phyloP scores from a whole-genome alignment of 768 basidiomycete species.

The Mycena haematopus region DNA sequence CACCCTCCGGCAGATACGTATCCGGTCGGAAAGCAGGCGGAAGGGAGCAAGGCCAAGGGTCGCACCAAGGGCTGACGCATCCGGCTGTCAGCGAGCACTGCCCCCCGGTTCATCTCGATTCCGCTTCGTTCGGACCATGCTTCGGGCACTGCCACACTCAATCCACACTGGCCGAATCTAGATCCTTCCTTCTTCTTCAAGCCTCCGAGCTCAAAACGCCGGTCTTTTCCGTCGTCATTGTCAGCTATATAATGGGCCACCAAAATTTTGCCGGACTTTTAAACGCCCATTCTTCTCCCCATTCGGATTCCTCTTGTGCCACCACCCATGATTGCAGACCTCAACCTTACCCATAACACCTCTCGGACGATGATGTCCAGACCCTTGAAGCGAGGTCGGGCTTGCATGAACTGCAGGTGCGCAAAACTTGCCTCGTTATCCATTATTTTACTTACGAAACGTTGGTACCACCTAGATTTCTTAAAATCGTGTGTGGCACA shows the following conservation, averaged over 20 bases:
- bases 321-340: constrained; percentile 47
- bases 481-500: constrained; percentile 53
- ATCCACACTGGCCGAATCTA: too few relatives aligned
- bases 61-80: neutral
- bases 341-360: constrained; percentile 36
- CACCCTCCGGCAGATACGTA: too few relatives aligned
- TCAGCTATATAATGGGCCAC: constrained; percentile 7
- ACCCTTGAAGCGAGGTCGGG: constrained; percentile 58
- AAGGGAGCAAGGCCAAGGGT: neutral
- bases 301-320: constrained; percentile 22
- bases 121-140: neutral
- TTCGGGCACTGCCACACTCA: neutral
- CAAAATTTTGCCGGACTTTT: neutral
- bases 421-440: neutral
- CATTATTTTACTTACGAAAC: neutral
- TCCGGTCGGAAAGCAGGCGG: too few relatives aligned
- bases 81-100: too few relatives aligned
- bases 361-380: constrained; percentile 39
- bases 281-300: constrained; percentile 17
- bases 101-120: neutral
- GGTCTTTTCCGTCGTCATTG: neutral
- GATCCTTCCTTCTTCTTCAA: neutral
- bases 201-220: neutral
- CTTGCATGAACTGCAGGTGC: constrained; percentile 61
- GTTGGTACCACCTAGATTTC: constrained; percentile 42